Evolutionary conservation across 176 grass and related monocot species (phyloP), one percentile per base, ranked within the genome.

Genomic region (Oryza glumipatula): DNA sequence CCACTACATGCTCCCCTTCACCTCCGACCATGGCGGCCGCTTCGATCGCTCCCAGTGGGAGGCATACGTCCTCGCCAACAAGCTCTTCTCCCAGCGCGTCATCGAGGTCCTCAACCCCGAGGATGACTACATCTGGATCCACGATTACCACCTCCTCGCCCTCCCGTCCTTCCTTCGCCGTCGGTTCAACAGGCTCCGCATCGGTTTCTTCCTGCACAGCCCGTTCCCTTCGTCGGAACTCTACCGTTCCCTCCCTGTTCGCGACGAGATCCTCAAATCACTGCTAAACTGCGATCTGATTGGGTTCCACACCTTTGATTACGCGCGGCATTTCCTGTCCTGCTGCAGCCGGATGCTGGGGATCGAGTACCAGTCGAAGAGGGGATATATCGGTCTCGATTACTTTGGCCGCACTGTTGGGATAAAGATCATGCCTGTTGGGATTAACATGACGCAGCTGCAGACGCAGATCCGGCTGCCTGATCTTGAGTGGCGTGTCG

Each of bases 81-180:
- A 86, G 38, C 84, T 90, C 73, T 90, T 90, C 84, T 90, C 88
- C 36, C 86, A 94, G 88, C 89, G 84, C 67, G 80, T 94, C 83
- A 83, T 94, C 54, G 95, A 98, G 91, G 81, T 98, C 21, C 92
- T 98, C 76, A 98, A 93, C 80, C 93, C 95, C 26, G 95, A 98
- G 11, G 95, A 93, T 63, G 95, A 98, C 90, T 91, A 88, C 77
- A 83, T 98, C 26, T 98, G 95, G 95, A 89, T 95, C 85, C 95
- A 98, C 84, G 95, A 98, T 76, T 98, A 98, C 83, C 95, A 98
- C 91, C 95, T 98, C 78, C 85, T 98, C 0, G 95, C 95, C 21
- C 80, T 98, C 41, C 95, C 95, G 13, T 93, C 95, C 45, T 95
- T 95, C 84, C 93, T 98, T 10, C 92, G 92, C 71, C 83, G 92